Base-by-base conservation (phyloP, 257 asterid species). In the Solanum arcanum region DNA sequence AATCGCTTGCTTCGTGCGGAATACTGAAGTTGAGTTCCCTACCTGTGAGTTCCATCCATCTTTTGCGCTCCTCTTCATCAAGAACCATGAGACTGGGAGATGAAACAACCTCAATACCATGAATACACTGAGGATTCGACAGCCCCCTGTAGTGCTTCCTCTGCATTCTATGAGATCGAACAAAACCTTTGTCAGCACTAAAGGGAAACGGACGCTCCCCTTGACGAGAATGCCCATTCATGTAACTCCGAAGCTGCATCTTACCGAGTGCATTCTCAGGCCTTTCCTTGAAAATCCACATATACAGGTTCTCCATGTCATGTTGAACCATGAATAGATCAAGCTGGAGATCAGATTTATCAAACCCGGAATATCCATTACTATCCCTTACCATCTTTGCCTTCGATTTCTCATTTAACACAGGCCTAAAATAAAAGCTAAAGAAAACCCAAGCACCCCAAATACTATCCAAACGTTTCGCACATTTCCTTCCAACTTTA, bases 381-480 rank as follows among this genome's bases (percentile, higher is more conserved):
- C 98, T 49, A 59, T 96, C 98, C n/a, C 94, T 89, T 20, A 88
- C 73, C 16, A 95, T 92, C 90, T 94, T 96, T 6, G 94, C 92
- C 91, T 94, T 96, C 1, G 98, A 96, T 89, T 95, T 96, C 88
- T 93, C 99, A 15, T 92, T 96, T 5, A 96, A 68, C 0, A 95
- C 99, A 0, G 98, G 99, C 89, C 92, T 94, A 82, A 95, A 96
- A 94, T 96, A 96, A 86, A 95, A 96, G 93, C 92, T 95, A 90
- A 96, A 96, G 93, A 96, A 96, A 85, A 96, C 91, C 99, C 99
- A 96, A 64, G 99, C 99, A 47, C 98, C 99, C 99, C 99, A 96
- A 27, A 95, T 95, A 90, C 98, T 94, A 86, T 96, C 98, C 4
- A 90, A 94, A 86, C 99, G 89, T 92, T 96, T 96, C 1, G 94